Evolutionary conservation across 169 alveolate species (phyloP), one percentile per base, ranked within the genome.

Genomic region (Cryptosporidium ubiquitum): DNA sequence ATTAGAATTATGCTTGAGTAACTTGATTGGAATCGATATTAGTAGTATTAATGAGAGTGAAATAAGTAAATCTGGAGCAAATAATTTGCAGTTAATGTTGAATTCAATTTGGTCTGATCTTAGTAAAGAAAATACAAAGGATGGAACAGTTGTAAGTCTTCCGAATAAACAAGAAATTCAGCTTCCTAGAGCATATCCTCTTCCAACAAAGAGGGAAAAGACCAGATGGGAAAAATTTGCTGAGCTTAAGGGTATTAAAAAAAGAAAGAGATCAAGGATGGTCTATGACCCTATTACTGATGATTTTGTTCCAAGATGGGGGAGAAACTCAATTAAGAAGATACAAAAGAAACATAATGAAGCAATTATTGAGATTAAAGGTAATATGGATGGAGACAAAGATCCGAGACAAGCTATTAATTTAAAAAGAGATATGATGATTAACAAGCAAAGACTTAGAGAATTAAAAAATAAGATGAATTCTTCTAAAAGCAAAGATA

Each of bases 221-320:
- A 95, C 96, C 1, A 95, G 92, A 85, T 95, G 97, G 97, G 97
- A 95, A 68, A 95, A 94, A 71, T 95, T 93, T 89, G 94, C 95
- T 75, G 64, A 75, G 20, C 92, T 91, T 60, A 92, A 91, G 89
- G 96, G 96, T 3, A 73, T 95, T 23, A 91, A 84, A 42, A 91
- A 94, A 49, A 85, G 93, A 69, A 95, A 93, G 85, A 92, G 96
- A 66, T 86, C 95, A 12, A 91, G 95, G 85, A 84, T 94, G 93
- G 95, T 95, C 37, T 95, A 74, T 84, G 96, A 94, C 61, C 94
- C 91, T 29, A 86, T 85, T 35, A 84, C 93, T 1, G 94, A 94
- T 44, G 95, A 93, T 20, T 95, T 94, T 92, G 96, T 94, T 16
- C 95, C 96, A 37, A 85, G 97, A 60, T 95, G 94, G 94, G 97